phyloP scores from a whole-genome alignment of 257 asterid genomes.

The Solanum neorickii region DNA sequence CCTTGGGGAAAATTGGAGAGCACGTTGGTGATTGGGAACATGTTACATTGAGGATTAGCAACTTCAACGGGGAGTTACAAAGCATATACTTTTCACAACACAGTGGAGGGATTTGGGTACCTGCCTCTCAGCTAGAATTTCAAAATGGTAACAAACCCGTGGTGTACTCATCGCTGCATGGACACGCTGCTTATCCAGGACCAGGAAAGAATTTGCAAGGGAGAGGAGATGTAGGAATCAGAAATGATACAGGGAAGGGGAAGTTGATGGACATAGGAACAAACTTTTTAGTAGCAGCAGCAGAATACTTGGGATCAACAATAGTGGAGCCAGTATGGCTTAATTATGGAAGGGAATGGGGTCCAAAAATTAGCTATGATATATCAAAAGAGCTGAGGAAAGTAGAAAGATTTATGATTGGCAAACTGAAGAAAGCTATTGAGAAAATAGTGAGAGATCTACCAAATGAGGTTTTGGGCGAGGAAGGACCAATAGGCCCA shows the following conservation, averaged over 20 bases:
- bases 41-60: conserved; percentile 24
- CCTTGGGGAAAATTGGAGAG: conserved; percentile 18
- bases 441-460: conserved; percentile 2
- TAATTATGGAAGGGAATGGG: conserved; percentile 25
- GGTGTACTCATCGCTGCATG: conserved; percentile 21
- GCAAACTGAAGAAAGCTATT: neutral
- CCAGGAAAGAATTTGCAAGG: conserved; percentile 21
- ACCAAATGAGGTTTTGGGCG: conserved; percentile 19
- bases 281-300: conserved; percentile 4
- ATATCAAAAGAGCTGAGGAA: conserved; percentile 3
- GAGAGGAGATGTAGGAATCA: conserved; percentile 7
- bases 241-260: conserved; percentile 18
- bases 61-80: conserved; percentile 13
- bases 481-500: conserved; percentile 26
- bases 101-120: conserved; percentile 24
- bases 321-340: conserved; percentile 23
- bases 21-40: conserved; percentile 42
- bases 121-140: conserved; percentile 15
- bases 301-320: conserved; percentile 1
- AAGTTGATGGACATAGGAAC: conserved; percentile 5
- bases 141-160: conserved; percentile 13
- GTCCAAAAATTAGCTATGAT: conserved; percentile 11
- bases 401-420: neutral
- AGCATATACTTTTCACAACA: conserved; percentile 19
- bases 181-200: conserved; percentile 20